phyloP scores from a whole-genome alignment of 2,329 filamentous ascomycete genomes.

The Pseudocercospora fuligena region DNA sequence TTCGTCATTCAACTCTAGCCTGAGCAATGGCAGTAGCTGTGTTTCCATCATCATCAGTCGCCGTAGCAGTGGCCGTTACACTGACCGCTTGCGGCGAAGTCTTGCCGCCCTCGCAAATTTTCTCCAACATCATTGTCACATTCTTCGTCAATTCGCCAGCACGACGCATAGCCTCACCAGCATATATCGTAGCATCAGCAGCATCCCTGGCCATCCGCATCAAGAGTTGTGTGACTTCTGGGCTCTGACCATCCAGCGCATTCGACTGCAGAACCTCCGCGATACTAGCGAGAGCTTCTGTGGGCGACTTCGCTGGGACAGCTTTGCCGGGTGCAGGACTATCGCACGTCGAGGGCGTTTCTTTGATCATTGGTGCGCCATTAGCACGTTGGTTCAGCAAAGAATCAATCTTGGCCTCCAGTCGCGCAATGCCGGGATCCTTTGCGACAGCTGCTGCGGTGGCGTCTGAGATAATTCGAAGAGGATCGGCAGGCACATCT shows the following conservation, averaged over 20 bases:
- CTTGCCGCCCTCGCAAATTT: background rate
- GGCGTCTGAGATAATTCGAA: slow-evolving; percentile 13
- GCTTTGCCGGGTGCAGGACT: background rate
- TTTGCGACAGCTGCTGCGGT: slow-evolving; percentile 18
- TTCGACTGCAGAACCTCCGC: slow-evolving; percentile 15
- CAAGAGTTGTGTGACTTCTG: slow-evolving; percentile 21
- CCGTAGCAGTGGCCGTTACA: background rate
- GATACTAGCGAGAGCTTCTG: slow-evolving; percentile 19
- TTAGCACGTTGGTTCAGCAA: slow-evolving; percentile 7
- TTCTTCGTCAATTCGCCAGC: slow-evolving; percentile 17
- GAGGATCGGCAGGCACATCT: background rate
- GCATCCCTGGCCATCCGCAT: slow-evolving; percentile 21
- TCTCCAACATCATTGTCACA: slow-evolving; percentile 12
- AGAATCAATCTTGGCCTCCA: slow-evolving; percentile 25
- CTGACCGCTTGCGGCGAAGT: background rate
- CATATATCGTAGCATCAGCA: slow-evolving; percentile 17
- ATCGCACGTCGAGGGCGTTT: slow-evolving; percentile 1
- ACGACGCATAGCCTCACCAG: slow-evolving; percentile 11
- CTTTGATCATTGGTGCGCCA: background rate
- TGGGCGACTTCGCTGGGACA: background rate
- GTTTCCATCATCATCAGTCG: background rate
- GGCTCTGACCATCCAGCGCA: slow-evolving; percentile 17
- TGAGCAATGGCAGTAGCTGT: background rate
- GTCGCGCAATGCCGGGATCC: slow-evolving; percentile 21
- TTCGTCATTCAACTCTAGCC: background rate